Evolutionary conservation across 768 basidiomycete species (phyloP), one percentile per base, ranked within the genome.

Genomic region (Kwoniella bestiolae): DNA sequence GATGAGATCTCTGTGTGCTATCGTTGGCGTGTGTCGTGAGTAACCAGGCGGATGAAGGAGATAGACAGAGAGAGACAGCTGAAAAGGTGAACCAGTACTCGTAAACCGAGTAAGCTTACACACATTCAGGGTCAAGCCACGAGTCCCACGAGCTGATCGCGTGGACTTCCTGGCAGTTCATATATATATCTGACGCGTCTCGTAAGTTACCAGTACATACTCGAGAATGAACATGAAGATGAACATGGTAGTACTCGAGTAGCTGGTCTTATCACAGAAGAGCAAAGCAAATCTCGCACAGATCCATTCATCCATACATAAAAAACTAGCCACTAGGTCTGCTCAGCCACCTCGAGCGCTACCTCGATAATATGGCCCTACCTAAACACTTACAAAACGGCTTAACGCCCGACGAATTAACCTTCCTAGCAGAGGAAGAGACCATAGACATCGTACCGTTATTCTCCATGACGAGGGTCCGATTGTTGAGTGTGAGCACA

Each of bases 401-500:
- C 0, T 84, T 92, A 34, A 89, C 89, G 6, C 92, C 93, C 32
- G 86, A 87, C 65, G 93, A 96, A 79, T 86, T 95, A 28, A 92
- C 94, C 71, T 87, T 94, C 59, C 86, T 95, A 60, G 91, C 94
- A 1, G 91, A 86, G 21, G 90, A 96, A 72, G 86, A 92, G 65
- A 83, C 89, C 18, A 85, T 97, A 49, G 91, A 93, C 68, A 91
- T 96, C 64, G 85, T 94, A 1, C 94, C 94, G 0, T 83, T 92
- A 28, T 91, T 96, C 67, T 84, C 90, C 6, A 94, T 95, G 91
- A 91, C 93, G 75, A 87, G 85, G 69, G 93, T 93, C 26, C 89
- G 93, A 31, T 90, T 97, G 76, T 91, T 97, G 67, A 92, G 93
- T 80, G 94, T 91, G 51, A 70, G 82, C 76, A n/a, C n/a, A n/a